phyloP scores from a whole-genome alignment of 1,284 basidiomycete genomes.

The Austroboletus novae-zelandiae region DNA sequence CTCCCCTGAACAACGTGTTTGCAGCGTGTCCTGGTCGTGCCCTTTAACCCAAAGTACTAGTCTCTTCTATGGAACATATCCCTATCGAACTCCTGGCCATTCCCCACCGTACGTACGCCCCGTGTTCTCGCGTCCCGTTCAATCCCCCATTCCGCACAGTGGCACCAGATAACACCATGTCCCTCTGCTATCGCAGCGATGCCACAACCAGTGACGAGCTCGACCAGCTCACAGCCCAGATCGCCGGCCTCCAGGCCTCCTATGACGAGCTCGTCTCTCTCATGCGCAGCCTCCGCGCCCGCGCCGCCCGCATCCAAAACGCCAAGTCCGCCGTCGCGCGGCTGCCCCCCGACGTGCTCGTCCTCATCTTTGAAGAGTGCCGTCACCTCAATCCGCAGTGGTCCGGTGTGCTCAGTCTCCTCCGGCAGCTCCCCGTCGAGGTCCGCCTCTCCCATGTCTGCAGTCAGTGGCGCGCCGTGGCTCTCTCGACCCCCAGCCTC shows the following conservation, averaged over 20 bases:
- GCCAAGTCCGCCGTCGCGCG: conserved; percentile 28
- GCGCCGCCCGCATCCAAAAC: conserved; percentile 33
- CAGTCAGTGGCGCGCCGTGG: conserved; percentile 32
- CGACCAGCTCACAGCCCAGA: conserved; percentile 26
- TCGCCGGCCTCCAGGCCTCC: conserved; percentile 29
- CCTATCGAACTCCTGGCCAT: conserved; percentile 19
- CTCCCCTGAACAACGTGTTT: conserved; percentile 28
- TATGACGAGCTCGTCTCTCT: conserved; percentile 29
- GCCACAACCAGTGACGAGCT: conserved; percentile 20
- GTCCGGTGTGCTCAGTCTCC: conserved; percentile 32
- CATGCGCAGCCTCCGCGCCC: conserved; percentile 28
- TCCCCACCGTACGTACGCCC: conserved; percentile 17
- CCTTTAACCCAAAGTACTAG: conserved; percentile 30
- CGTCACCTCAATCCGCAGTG: conserved; percentile 33
- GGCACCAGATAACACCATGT: conserved; percentile 16
- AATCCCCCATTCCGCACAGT: conserved; percentile 8
- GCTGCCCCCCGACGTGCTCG: conserved; percentile 30
- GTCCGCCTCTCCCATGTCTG: conserved; percentile 33
- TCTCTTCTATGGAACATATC: conserved; percentile 20
- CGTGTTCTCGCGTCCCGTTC: background rate
- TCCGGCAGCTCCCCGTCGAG: conserved; percentile 33
- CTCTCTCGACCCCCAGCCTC: conserved; percentile 30
- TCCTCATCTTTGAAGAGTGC: conserved; percentile 33
- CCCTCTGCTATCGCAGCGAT: conserved; percentile 26
- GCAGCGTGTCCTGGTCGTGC: conserved; percentile 22